phyloP scores from a whole-genome alignment of 139 green algal species.

The Spirogloea muscicola region DNA sequence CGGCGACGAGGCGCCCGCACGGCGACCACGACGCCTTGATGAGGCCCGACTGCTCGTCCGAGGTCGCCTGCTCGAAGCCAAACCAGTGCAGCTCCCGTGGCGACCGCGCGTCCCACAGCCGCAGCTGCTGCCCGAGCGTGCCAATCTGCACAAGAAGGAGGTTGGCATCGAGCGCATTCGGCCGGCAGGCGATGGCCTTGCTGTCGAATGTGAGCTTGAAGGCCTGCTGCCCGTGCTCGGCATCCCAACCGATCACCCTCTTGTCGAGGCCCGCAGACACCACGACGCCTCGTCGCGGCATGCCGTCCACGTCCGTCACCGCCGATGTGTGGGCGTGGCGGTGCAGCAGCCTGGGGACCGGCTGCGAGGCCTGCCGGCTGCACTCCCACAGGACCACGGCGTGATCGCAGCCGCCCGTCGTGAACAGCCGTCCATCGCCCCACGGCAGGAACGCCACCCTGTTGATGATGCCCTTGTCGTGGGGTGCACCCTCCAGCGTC shows the following conservation, averaged over 20 bases:
- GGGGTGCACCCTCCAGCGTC: neutral
- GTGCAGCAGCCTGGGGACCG: slow-evolving; percentile 17
- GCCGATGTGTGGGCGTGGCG: slow-evolving; percentile 17
- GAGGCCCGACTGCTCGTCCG: slow-evolving; percentile 27
- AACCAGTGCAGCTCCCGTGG: slow-evolving; percentile 28
- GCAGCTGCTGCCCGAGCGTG: slow-evolving; percentile 19
- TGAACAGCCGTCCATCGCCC: slow-evolving; percentile 7
- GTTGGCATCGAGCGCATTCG: slow-evolving; percentile 29
- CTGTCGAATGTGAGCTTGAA: slow-evolving; percentile 25
- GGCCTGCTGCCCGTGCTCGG: neutral
- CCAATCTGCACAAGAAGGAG: slow-evolving; percentile 27
- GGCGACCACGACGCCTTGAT: slow-evolving; percentile 42
- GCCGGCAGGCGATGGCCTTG: slow-evolving; percentile 20
- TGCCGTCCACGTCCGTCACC: slow-evolving; percentile 15
- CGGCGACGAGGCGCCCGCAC: slow-evolving; percentile 9
- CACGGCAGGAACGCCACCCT: slow-evolving; percentile 34
- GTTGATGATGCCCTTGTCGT: slow-evolving; percentile 40
- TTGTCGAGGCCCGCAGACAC: slow-evolving; percentile 33
- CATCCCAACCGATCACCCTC: slow-evolving; percentile 18
- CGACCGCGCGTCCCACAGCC: slow-evolving; percentile 22
- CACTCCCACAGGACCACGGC: slow-evolving; percentile 25
- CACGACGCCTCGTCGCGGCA: neutral
- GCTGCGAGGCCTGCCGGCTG: too few relatives aligned
- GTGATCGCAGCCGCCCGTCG: slow-evolving; percentile 34
- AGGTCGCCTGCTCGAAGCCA: slow-evolving; percentile 31